Conservation (phyloP, 179 eudicot species). For the Monotropa hypopitys region DNA sequence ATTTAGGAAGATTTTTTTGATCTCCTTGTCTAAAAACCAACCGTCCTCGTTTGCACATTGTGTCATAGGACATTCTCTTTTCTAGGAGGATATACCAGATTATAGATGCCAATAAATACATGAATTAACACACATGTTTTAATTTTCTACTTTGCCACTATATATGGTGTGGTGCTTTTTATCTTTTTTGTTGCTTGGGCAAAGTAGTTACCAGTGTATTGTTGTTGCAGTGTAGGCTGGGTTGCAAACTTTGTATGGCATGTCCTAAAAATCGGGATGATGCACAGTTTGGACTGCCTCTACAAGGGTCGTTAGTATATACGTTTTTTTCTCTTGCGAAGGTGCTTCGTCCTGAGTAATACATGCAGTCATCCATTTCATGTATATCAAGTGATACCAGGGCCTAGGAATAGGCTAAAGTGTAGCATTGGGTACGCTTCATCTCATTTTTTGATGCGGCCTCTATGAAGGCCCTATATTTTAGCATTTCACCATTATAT, state of each 20-base stretch:
- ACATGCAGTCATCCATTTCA: no score
- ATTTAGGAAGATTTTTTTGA: conserved; percentile 5
- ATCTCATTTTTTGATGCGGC: no score
- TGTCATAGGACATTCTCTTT: background rate
- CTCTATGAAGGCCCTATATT: no score
- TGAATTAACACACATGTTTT: background rate
- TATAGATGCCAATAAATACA: conserved; percentile 4
- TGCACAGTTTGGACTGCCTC: no score
- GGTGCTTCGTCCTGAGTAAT: no score
- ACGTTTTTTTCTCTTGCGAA: no score
- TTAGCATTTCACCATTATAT: no score
- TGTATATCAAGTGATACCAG: no score
- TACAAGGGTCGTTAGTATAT: no score
- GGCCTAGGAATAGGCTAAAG: no score
- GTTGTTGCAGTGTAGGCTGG: background rate
- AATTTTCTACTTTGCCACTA: background rate
- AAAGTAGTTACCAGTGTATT: background rate
- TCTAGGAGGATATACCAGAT: conserved; percentile 5
- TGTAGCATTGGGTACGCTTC: no score
- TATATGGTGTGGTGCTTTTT: background rate
- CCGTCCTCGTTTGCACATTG: background rate
- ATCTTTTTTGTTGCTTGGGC: background rate
- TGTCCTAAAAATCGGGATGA: no score
- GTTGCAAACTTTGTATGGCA: background rate
- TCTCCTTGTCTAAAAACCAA: background rate